These are phyloP conservation scores for Sordariomycetes sp. DNA, from an alignment of 2,329 filamentous ascomycete species.

Conservation along the genomic window DNA sequence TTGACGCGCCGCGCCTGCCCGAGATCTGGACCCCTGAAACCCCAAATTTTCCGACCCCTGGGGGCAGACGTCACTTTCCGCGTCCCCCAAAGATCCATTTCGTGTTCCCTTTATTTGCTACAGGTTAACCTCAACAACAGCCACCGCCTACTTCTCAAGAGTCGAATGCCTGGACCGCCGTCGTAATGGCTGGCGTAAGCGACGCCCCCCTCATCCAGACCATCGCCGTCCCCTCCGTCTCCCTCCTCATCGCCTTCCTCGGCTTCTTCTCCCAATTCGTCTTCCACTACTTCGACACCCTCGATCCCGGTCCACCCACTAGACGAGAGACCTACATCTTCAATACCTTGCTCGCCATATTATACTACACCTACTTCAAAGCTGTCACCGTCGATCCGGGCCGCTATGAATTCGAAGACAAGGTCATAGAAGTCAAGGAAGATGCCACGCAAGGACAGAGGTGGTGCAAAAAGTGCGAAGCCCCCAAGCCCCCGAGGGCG, in stretches of 20 bases:
- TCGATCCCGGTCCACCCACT: slow-evolving; percentile 52
- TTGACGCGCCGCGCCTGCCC: too few species aligned
- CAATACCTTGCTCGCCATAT: slow-evolving; percentile 53
- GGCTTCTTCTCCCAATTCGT: slow-evolving; percentile 65
- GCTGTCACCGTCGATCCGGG: slow-evolving; percentile 51
- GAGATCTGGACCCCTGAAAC: too few species aligned
- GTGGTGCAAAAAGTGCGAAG: slow-evolving; percentile 71
- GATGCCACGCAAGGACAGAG: slow-evolving; percentile 26
- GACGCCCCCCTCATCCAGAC: slow-evolving; percentile 34
- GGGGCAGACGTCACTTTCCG: too few species aligned
- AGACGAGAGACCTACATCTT: slow-evolving; percentile 49
- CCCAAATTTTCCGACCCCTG: too few species aligned
- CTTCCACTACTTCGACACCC: slow-evolving; percentile 47
- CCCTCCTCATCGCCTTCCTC: slow-evolving; percentile 57
- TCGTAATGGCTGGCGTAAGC: slow-evolving; percentile 30
- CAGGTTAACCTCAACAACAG: too few species aligned
- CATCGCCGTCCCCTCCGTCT: slow-evolving; percentile 61
- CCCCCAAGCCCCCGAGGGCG: slow-evolving; percentile 65
- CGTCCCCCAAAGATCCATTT: too few species aligned
- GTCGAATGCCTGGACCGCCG: too few species aligned
- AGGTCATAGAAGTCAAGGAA: slow-evolving; percentile 21
- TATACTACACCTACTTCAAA: slow-evolving; percentile 62
- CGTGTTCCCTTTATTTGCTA: too few species aligned
- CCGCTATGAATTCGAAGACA: slow-evolving; percentile 35
- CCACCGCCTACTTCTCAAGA: too few species aligned